A percentile compares a stretch with the other conserved stretches of the same genome.
Conservation (phyloP, 139 green algal genomes). For the Chloropicon primus region DNA sequence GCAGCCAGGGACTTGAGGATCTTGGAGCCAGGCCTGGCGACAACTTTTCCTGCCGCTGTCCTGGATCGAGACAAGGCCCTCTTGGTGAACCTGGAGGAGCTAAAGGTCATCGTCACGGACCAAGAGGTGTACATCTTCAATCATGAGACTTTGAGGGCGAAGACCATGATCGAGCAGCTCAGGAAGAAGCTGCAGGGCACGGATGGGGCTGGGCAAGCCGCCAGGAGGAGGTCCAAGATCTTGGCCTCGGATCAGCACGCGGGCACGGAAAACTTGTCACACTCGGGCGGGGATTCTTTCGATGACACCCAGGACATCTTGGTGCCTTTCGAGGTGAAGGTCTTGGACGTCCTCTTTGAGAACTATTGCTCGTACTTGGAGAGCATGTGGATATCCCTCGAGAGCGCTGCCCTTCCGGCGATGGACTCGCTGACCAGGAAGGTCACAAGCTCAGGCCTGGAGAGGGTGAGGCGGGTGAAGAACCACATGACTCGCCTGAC, state of each 20-base stretch:
- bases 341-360: neutral
- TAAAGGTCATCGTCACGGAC: neutral
- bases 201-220: neutral
- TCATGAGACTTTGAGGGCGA: neutral
- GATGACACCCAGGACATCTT: neutral
- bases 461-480: slow-evolving; percentile 83
- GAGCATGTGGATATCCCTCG: neutral
- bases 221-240: neutral
- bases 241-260: neutral
- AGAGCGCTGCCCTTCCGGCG: slow-evolving; percentile 45
- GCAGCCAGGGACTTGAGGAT: neutral
- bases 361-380: neutral
- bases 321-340: neutral
- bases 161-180: neutral
- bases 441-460: slow-evolving; percentile 72
- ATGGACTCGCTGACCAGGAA: slow-evolving; percentile 72
- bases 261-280: neutral
- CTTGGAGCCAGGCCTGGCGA: neutral
- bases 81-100: neutral
- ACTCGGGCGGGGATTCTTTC: neutral
- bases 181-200: neutral
- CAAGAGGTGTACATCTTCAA: neutral
- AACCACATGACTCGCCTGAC: slow-evolving; percentile 33
- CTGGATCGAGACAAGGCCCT: neutral
- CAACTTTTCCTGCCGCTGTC: neutral